phyloP scores from a whole-genome alignment of 1,139 yeast genomes.

The Meyerozyma carpophila region DNA sequence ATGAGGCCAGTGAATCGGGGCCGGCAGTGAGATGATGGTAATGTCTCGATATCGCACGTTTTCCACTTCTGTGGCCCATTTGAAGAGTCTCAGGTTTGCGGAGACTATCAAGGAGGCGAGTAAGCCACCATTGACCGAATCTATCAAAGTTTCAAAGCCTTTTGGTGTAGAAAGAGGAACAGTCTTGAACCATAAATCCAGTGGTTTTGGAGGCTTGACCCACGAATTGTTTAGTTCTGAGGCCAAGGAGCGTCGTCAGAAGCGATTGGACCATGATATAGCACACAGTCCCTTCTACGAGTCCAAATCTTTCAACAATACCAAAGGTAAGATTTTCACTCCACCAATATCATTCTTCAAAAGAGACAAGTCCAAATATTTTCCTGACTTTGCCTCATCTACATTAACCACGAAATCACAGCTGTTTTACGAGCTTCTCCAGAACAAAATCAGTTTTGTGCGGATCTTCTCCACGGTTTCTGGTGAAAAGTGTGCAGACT shows the following conservation, averaged over 20 bases:
- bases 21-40: background rate
- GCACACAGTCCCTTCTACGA: conserved; percentile 86
- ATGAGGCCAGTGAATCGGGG: too few species aligned
- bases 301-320: conserved; percentile 69
- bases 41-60: background rate
- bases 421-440: conserved; percentile 29
- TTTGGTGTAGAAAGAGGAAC: conserved; percentile 35
- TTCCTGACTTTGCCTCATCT: conserved; percentile 75
- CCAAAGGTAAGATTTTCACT: conserved; percentile 78
- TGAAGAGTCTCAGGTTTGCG: conserved; percentile 19
- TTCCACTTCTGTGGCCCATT: conserved; percentile 2
- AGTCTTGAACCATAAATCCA: conserved; percentile 20
- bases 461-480: conserved; percentile 64
- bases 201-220: conserved; percentile 15
- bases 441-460: conserved; percentile 52
- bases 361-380: conserved; percentile 68
- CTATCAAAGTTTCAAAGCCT: conserved; percentile 26
- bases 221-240: conserved; percentile 30
- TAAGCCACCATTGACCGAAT: conserved; percentile 24
- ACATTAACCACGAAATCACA: conserved; percentile 42
- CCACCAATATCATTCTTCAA: conserved; percentile 77
- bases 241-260: conserved; percentile 50
- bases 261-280: conserved; percentile 64
- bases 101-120: conserved; percentile 24
- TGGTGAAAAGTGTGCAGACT: conserved; percentile 64